These are phyloP conservation scores for Colletotrichum noveboracense DNA, from an alignment of 2,329 filamentous ascomycete species.

Conservation along the genomic window DNA sequence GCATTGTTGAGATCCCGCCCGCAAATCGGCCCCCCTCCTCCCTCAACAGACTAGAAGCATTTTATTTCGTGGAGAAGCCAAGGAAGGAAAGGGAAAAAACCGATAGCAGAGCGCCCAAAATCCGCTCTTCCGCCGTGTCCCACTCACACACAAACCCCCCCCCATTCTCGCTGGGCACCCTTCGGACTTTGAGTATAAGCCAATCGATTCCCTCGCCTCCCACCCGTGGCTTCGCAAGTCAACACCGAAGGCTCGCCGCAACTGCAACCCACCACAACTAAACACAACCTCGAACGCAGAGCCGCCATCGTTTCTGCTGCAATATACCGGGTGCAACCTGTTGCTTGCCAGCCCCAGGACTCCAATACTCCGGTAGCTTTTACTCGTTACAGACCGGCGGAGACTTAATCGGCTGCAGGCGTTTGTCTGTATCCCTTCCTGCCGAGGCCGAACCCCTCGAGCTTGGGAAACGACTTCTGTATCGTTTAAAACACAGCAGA, in stretches of 20 bases:
- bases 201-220: slow-evolving; percentile 20
- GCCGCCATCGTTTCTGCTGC: background rate
- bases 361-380: background rate
- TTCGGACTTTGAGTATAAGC: background rate
- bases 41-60: slow-evolving; percentile 18
- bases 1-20: slow-evolving; percentile 20
- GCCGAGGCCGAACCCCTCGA: slow-evolving; percentile 4
- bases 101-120: background rate
- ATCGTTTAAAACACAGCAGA: background rate
- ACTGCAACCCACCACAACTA: background rate
- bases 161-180: background rate
- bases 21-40: background rate
- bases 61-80: slow-evolving; percentile 10
- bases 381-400: background rate
- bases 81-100: background rate
- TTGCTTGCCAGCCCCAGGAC: background rate
- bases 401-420: background rate
- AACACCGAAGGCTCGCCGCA: slow-evolving; percentile 1
- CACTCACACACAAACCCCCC: background rate
- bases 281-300: background rate
- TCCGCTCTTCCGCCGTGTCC: background rate
- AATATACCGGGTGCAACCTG: background rate
- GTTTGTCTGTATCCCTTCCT: background rate
- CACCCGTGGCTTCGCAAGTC: slow-evolving; percentile 12
- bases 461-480: background rate